Base-by-base conservation (phyloP, 2,329 filamentous ascomycete genomes). In the Pestalotiopsis sp. region DNA sequence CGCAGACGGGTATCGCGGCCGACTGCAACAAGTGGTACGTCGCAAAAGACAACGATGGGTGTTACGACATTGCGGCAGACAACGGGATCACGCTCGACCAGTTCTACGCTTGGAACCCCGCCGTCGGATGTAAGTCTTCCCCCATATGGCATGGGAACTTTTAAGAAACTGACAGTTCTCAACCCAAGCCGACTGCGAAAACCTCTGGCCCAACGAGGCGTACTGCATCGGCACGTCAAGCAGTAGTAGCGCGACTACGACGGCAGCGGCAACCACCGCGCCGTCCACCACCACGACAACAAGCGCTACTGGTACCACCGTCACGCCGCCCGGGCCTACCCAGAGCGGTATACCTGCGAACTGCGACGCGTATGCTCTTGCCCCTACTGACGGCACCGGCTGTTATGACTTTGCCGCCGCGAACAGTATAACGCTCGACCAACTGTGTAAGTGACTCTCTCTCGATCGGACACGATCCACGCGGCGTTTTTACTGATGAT, bases 281-380 rank as follows among this genome's bases (percentile, higher is more conserved):
- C 14, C 27, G 17, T 3, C 13, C 11, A 39, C 12, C 9, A 39
- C 31, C 25, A 61, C 59, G 17, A 39, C 27, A 7, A 13, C 20
- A 3, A 59, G 31, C 31, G 6, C 31, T 9, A 36, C 23, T 59
- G 12, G 12, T 5, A 36, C 59, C 59, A 2, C 1, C 13, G 59
- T 69, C 2, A 69, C 71, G 6, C 62, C 72, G n/a, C 70, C 75
- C 9, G 70, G 68, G 7, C 75, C 75, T 20, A 78, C 73, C 2
- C 76, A 77, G 66, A 72, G 68, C 3, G 75, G 76, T 27, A 75
- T 75, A 17, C 68, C 67, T 6, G 27, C 71, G 3, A 72, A 70
- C 17, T 80, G 78, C 66, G 73, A 75, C 52, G 72, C 73, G 68
- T 79, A 73, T 67, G 70, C 70, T 27, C 59, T 68, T 62, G 74